A percentile compares a stretch with the other conserved stretches of the same genome.
Evolutionary conservation across 805 yeast species (phyloP).

Genomic region (Jamesozyma jinghongensis): DNA sequence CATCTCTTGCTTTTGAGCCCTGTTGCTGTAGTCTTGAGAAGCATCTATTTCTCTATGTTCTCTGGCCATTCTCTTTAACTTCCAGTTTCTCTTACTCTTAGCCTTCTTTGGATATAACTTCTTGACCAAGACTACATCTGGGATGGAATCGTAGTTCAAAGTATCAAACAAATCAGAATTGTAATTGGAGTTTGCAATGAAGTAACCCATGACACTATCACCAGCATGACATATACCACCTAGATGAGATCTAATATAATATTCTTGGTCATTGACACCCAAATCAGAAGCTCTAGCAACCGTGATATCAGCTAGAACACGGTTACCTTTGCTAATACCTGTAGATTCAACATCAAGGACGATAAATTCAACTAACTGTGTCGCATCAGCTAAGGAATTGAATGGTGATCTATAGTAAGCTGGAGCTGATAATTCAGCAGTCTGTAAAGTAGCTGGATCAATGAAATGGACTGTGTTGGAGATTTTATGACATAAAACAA

Average conservation of each 20-base stretch:
- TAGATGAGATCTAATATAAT: constrained; percentile 78
- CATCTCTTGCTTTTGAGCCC: constrained; percentile 77
- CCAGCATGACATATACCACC: constrained; percentile 96
- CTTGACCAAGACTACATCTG: constrained; percentile 85
- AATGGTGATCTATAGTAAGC: constrained; percentile 82
- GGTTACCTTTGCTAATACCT: constrained; percentile 65
- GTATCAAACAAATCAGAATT: constrained; percentile 82
- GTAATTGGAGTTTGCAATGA: constrained; percentile 73
- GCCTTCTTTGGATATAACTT: constrained; percentile 72
- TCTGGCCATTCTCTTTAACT: constrained; percentile 93
- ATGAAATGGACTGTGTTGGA: constrained; percentile 78
- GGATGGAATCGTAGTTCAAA: constrained; percentile 50
- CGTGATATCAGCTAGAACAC: constrained; percentile 81
- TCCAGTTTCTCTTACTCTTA: constrained; percentile 74
- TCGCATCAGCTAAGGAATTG: constrained; percentile 60
- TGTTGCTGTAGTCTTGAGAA: constrained; percentile 45
- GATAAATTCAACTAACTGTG: constrained; percentile 75
- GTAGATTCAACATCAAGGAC: constrained; percentile 92
- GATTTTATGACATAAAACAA: constrained; percentile 77
- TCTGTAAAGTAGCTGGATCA: constrained; percentile 74
- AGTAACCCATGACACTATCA: constrained; percentile 93
- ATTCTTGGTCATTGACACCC: constrained; percentile 77
- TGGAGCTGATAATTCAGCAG: constrained; percentile 60
- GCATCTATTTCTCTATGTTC: constrained; percentile 87
- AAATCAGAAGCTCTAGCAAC: constrained; percentile 87